A percentile compares a stretch with the other conserved stretches of the same genome.
Evolutionary conservation across 2,329 filamentous ascomycete species (phyloP).

Genomic region (Calcarisporium arbuscula): DNA sequence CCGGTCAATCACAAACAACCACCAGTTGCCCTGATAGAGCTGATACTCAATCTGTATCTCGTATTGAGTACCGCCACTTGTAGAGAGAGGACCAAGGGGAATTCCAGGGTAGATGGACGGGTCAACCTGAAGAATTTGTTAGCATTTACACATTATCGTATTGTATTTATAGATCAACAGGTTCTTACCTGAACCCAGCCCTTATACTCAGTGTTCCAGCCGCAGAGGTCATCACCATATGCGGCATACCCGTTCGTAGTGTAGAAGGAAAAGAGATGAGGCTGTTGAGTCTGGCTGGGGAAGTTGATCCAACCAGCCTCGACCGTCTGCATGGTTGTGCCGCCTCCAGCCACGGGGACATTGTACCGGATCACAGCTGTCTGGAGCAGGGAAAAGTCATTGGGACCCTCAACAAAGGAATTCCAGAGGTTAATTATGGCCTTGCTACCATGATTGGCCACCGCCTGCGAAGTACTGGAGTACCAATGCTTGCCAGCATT

Average conservation of each 20-base stretch:
- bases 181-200: too few species aligned
- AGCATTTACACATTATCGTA: too few species aligned
- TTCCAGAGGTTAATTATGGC: constrained; percentile 12
- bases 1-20: constrained; percentile 11
- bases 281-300: constrained; percentile 7
- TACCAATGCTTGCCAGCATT: constrained; percentile 14
- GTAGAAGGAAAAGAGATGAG: constrained; percentile 15
- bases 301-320: constrained; percentile 17
- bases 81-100: constrained; percentile 8
- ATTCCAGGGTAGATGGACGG: constrained; percentile 12
- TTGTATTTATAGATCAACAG: too few species aligned
- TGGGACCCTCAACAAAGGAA: constrained; percentile 8
- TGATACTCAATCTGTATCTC: constrained; percentile 11
- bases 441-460: constrained; percentile 11
- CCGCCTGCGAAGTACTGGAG: constrained; percentile 9
- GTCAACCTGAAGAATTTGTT: too few species aligned
- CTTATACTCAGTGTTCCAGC: constrained; percentile 12
- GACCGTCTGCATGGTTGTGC: constrained; percentile 11
- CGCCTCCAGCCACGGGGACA: constrained; percentile 7
- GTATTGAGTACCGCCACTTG: constrained; percentile 10
- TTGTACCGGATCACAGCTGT: constrained; percentile 11
- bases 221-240: constrained; percentile 11
- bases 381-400: constrained; percentile 16
- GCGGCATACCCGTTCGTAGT: constrained; percentile 13
- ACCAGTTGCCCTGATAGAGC: constrained; percentile 14